phyloP scores from a whole-genome alignment of 1,139 yeast genomes.

The Debaryomyces subglobosus region DNA sequence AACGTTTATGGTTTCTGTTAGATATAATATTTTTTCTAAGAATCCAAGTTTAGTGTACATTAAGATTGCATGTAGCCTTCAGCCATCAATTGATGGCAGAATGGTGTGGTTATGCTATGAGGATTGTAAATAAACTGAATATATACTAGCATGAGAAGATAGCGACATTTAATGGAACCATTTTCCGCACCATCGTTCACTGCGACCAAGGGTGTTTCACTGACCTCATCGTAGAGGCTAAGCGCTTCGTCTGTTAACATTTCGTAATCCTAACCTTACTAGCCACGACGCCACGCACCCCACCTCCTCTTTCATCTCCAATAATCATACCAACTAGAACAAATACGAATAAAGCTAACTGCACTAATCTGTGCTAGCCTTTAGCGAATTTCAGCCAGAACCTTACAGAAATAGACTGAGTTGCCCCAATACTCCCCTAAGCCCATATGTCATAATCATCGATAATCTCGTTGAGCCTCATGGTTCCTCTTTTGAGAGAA shows the following conservation, averaged over 20 bases:
- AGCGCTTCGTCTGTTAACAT: neutral
- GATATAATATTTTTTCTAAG: slow-evolving; percentile 1
- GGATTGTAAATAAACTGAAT: neutral
- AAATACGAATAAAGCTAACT: neutral
- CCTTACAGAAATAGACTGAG: neutral
- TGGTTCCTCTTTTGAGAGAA: neutral
- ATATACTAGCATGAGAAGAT: neutral
- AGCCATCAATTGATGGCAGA: neutral
- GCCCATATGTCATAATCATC: neutral
- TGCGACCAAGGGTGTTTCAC: no score
- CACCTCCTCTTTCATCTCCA: neutral
- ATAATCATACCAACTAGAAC: neutral
- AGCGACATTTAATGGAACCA: neutral
- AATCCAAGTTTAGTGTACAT: slow-evolving; percentile 2
- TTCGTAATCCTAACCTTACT: neutral
- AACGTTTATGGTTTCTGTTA: slow-evolving; percentile 2
- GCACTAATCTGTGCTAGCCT: neutral
- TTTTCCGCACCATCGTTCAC: no score
- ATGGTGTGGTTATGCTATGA: neutral
- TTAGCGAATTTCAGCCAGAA: neutral
- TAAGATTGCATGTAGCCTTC: neutral
- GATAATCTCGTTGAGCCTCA: neutral
- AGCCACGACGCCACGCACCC: neutral
- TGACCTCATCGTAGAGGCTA: no score
- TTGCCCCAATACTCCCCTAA: neutral